Percentiles rank a stretch among this genome's conserved stretches.
phyloP scores from a whole-genome alignment of 176 grass and related monocot species.

The Oryza nivara region DNA sequence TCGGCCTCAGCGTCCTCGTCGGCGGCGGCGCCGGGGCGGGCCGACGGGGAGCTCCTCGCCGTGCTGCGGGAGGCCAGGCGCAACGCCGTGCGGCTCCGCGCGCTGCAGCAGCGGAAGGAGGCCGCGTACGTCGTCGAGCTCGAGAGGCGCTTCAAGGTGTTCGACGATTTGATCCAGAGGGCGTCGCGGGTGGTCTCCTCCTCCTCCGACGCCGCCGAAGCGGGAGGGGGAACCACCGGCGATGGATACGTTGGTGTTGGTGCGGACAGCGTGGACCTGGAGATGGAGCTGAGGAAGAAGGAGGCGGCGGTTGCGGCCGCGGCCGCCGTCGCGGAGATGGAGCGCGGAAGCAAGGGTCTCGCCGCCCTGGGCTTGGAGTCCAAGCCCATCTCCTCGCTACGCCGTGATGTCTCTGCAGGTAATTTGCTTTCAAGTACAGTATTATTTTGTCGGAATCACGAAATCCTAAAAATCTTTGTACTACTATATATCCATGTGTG shows the following conservation, averaged over 20 bases:
- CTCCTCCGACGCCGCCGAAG: not conserved
- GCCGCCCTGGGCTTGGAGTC: constrained; percentile 19
- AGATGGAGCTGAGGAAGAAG: constrained; percentile 40
- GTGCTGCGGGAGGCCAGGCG: constrained; percentile 73
- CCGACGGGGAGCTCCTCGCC: constrained; percentile 58
- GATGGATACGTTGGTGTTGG: not conserved
- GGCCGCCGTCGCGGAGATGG: constrained; percentile 29
- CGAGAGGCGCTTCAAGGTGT: constrained; percentile 70
- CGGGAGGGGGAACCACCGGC: not conserved
- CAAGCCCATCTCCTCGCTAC: constrained; percentile 46
- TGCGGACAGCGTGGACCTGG: constrained; percentile 23
- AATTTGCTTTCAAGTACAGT: not conserved
- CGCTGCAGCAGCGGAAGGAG: constrained; percentile 81
- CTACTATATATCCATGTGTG: too few relatives aligned
- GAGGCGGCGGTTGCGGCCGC: constrained; percentile 14
- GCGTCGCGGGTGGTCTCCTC: constrained; percentile 54
- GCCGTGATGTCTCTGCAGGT: constrained; percentile 58
- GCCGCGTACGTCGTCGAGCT: constrained; percentile 73
- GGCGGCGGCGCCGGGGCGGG: constrained; percentile 14
- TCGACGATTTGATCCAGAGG: constrained; percentile 84
- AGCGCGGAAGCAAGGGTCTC: constrained; percentile 37
- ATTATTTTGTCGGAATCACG: not conserved
- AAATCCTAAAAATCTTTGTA: not conserved
- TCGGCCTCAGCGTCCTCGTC: too few relatives aligned
- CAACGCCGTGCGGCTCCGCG: constrained; percentile 60